Evolutionary conservation across 2,329 filamentous ascomycete species (phyloP).

Genomic region (Fusarium begoniae): DNA sequence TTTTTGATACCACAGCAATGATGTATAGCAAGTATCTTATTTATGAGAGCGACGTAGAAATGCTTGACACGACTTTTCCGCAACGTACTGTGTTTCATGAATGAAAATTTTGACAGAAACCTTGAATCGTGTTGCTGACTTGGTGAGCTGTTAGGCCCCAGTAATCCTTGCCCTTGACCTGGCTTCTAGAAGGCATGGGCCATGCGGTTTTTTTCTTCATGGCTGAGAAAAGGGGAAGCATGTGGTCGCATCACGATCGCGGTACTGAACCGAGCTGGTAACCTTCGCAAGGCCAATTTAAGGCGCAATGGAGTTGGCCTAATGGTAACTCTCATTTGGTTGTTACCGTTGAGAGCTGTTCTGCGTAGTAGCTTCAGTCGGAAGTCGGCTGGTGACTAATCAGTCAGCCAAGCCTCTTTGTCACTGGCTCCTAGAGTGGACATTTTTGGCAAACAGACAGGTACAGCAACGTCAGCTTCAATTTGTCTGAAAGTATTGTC

Average conservation of each 20-base stretch:
- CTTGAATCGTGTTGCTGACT: neutral
- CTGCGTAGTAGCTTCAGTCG: no score
- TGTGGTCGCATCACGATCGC: neutral
- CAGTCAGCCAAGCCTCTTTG: neutral
- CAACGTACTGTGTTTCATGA: neutral
- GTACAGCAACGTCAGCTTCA: neutral
- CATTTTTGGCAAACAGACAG: neutral
- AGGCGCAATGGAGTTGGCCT: no score
- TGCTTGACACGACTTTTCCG: neutral
- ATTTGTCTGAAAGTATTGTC: no score
- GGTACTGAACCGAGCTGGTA: no score
- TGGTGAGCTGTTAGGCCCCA: neutral
- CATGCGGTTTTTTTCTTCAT: slow-evolving; percentile 22
- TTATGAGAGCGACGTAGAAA: slow-evolving; percentile 3
- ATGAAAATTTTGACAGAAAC: neutral
- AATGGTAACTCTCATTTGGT: neutral
- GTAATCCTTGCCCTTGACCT: slow-evolving; percentile 6
- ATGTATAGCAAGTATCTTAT: neutral
- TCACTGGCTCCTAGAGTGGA: neutral
- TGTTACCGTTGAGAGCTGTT: neutral
- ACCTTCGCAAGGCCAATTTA: neutral
- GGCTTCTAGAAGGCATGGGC: slow-evolving; percentile 13
- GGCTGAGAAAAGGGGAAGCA: neutral
- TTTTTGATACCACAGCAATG: slow-evolving; percentile 31
- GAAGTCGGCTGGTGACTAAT: slow-evolving; percentile 1